Evolutionary conservation across 305 asterid genomes (phyloP), one percentile per base, ranked within the genome.

Genomic region (Fraxinus platypoda): DNA sequence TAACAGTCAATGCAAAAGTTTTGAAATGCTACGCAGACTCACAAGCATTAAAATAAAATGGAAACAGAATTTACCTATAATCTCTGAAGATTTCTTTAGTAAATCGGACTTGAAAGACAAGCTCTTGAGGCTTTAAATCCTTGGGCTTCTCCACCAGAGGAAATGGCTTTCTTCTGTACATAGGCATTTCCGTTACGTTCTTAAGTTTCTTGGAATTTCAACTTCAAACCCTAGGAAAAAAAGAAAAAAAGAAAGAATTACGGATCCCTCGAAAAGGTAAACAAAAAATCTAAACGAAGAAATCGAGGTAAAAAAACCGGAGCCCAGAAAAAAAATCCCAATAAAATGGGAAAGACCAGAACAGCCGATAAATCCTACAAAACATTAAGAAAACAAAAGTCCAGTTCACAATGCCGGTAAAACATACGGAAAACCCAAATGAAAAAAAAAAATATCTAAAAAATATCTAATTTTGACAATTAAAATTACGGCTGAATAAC

Each of bases 41-140:
- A 70, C 34, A 34, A 62, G 68, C 77, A 73, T 72, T 79, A 28
- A 38, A 46, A 66, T 83, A 52, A 75, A 80, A 83, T 73, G 78
- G 28, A 81, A 78, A 79, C 59, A 81, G 76, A 86, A 79, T 71
- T 84, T 86, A 93, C 99, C 85, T 84, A 80, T 94, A 96, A 83
- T 89, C 90, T 79, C 92, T 88, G 91, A 94, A 96, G 86, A 96
- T 93, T 88, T 96, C 99, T 84, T 93, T 94, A 31, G 99, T 94
- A 83, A 87, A 89, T 59, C 92, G 92, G 84, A 96, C 87, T 86
- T 93, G 98, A 82, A 90, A 96, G 83, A 96, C 93, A 4, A 87
- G 91, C 84, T 92, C 97, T 35, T 88, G 89, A 33, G 94, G 93
- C 90, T 94, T 88, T 81, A 96, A 86, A 87, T 96, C 98, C 81